These are phyloP conservation scores for Solanum verrucosum DNA, from an alignment of 257 asterid genomes.

Conservation along the genomic window DNA sequence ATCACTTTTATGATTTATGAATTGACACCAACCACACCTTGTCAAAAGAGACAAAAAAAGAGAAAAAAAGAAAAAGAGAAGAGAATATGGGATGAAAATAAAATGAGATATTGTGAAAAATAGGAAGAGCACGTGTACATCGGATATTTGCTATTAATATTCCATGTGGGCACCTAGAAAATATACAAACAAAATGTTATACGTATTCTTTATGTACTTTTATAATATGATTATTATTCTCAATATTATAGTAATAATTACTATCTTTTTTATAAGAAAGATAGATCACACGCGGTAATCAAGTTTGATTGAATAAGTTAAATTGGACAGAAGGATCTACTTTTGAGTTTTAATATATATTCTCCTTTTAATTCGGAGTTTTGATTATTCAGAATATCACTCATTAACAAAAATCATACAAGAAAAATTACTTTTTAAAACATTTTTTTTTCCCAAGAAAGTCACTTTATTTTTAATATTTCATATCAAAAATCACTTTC, in stretches of 20 bases:
- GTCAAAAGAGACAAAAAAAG: not conserved
- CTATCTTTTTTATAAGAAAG: not conserved
- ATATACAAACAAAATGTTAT: not conserved
- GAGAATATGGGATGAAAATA: not conserved
- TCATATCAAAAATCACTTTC: not conserved
- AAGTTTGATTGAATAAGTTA: not conserved
- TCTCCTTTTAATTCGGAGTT: not conserved
- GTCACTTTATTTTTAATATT: not conserved
- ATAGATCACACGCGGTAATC: not conserved
- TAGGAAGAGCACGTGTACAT: not conserved
- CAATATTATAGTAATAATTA: not conserved
- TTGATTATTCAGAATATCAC: not conserved
- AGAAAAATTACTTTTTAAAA: too few species aligned
- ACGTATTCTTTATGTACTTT: not conserved
- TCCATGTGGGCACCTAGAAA: not conserved
- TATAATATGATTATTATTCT: not conserved
- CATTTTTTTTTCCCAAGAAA: too few species aligned
- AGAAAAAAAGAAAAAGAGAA: not conserved
- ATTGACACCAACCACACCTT: conserved; percentile 8
- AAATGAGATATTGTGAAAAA: not conserved
- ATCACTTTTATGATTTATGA: not conserved
- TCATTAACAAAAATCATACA: too few species aligned
- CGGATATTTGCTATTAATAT: not conserved
- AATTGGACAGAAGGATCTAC: not conserved
- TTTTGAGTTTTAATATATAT: not conserved